phyloP scores from a whole-genome alignment of 129 eudicot genomes.

The Flaveria sonorensis region DNA sequence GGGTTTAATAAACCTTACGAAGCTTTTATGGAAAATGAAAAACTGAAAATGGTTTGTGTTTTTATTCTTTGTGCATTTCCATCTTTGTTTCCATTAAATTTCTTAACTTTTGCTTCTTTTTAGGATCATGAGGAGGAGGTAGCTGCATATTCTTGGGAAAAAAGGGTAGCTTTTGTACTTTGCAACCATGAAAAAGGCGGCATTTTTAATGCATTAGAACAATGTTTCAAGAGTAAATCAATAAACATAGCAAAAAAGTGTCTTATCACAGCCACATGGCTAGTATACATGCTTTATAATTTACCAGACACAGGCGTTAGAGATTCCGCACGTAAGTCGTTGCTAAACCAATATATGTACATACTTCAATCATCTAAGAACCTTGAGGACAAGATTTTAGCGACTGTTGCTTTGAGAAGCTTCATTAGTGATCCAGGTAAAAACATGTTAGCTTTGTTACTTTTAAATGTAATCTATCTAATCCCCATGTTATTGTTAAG shows the following conservation, averaged over 20 bases:
- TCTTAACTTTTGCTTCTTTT: neutral
- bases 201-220: slow-evolving; percentile 64
- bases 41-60: slow-evolving; percentile 45
- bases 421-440: slow-evolving; percentile 69
- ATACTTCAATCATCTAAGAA: slow-evolving; percentile 70
- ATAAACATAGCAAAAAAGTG: slow-evolving; percentile 63
- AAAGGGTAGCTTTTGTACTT: slow-evolving; percentile 71
- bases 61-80: neutral
- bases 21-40: slow-evolving; percentile 47
- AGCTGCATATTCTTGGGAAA: slow-evolving; percentile 65
- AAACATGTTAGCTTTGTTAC: neutral
- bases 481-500: slow-evolving; percentile 29
- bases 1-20: slow-evolving; percentile 67
- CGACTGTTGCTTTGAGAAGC: slow-evolving; percentile 72
- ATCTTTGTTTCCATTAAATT: neutral
- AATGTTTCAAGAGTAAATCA: slow-evolving; percentile 63
- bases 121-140: slow-evolving; percentile 64
- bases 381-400: slow-evolving; percentile 72
- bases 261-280: slow-evolving; percentile 71
- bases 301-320: slow-evolving; percentile 68
- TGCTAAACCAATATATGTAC: slow-evolving; percentile 65
- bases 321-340: slow-evolving; percentile 57
- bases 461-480: slow-evolving; percentile 15
- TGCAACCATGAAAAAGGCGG: slow-evolving; percentile 72
- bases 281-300: slow-evolving; percentile 64